Evolutionary conservation across 2,329 filamentous ascomycete genomes (phyloP).

Genomic region (Venturia effusa): DNA sequence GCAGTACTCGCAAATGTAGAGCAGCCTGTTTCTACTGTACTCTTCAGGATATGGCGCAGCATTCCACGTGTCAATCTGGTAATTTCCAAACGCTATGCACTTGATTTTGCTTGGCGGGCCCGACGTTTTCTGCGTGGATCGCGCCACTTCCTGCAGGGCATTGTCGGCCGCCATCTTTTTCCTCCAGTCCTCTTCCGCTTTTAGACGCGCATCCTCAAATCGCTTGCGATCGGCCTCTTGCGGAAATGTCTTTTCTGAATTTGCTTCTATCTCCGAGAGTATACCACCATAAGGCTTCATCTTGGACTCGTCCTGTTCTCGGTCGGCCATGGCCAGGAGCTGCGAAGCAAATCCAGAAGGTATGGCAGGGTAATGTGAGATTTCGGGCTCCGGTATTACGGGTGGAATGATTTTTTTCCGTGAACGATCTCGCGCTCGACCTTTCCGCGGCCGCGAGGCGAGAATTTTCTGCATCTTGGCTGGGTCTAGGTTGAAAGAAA

Average conservation of each 20-base stretch:
- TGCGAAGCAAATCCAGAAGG: slow-evolving; percentile 61
- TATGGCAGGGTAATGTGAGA: slow-evolving; percentile 47
- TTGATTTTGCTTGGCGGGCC: slow-evolving; percentile 93
- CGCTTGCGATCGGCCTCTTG: slow-evolving; percentile 67
- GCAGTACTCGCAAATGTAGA: slow-evolving; percentile 99
- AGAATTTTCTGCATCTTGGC: slow-evolving; percentile 51
- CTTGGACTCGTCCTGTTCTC: slow-evolving; percentile 78
- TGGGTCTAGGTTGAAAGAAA: slow-evolving; percentile 49
- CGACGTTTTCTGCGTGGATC: slow-evolving; percentile 62
- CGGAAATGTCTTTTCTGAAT: slow-evolving; percentile 82
- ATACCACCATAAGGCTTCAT: slow-evolving; percentile 94
- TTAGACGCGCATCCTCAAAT: slow-evolving; percentile 83
- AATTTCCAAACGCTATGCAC: slow-evolving; percentile 94
- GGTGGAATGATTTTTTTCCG: slow-evolving; percentile 22
- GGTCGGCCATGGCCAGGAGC: slow-evolving; percentile 82
- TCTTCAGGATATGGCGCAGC: slow-evolving; percentile 96
- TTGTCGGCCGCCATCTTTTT: slow-evolving; percentile 53
- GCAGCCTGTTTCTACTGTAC: slow-evolving; percentile 87
- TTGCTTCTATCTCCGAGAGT: slow-evolving; percentile 75
- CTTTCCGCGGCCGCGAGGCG: slow-evolving; percentile 46
- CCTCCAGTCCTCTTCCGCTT: slow-evolving; percentile 87
- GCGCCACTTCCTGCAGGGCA: slow-evolving; percentile 49
- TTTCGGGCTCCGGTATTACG: slow-evolving; percentile 29
- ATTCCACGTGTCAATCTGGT: slow-evolving; percentile 99
- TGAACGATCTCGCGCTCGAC: slow-evolving; percentile 27